These are phyloP conservation scores for Aspergillus versicolor DNA, from an alignment of 2,329 filamentous ascomycete species.

Conservation along the genomic window DNA sequence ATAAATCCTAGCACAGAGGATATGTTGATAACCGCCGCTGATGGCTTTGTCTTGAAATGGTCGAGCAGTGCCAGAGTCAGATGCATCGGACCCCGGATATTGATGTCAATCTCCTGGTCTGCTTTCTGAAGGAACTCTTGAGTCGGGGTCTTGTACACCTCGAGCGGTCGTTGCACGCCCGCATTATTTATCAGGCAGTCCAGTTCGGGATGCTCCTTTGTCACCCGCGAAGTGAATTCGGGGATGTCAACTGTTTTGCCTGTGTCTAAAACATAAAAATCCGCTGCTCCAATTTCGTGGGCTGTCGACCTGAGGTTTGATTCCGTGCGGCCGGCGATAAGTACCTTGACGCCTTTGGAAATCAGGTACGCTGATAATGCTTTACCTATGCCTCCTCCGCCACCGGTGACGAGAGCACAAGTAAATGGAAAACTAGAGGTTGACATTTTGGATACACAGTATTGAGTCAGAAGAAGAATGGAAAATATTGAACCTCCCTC, in stretches of 20 bases:
- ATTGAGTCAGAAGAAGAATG: background rate
- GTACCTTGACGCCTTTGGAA: conserved; percentile 24
- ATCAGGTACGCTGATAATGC: conserved; percentile 24
- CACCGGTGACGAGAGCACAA: conserved; percentile 36
- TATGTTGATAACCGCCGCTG: conserved; percentile 54
- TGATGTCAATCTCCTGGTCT: conserved; percentile 59
- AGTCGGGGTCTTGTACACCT: conserved; percentile 38
- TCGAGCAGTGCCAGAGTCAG: conserved; percentile 50
- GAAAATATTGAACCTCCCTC: too few relatives aligned
- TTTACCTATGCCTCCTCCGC: conserved; percentile 27
- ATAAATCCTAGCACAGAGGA: conserved; percentile 55
- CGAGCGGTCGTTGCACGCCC: conserved; percentile 56
- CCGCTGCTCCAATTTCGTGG: conserved; percentile 45
- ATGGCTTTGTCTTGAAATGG: conserved; percentile 45
- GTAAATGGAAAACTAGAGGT: conserved; percentile 47
- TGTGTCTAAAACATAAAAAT: conserved; percentile 56
- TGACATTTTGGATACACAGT: background rate
- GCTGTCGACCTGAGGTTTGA: conserved; percentile 50
- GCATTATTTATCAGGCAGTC: conserved; percentile 63
- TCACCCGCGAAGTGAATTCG: conserved; percentile 47
- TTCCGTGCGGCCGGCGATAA: conserved; percentile 45
- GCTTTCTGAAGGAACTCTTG: conserved; percentile 47
- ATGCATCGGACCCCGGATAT: conserved; percentile 60
- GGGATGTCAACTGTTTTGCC: conserved; percentile 43
- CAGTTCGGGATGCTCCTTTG: conserved; percentile 52